A percentile compares a stretch with the other conserved stretches of the same genome.
phyloP scores from a whole-genome alignment of 768 basidiomycete species.

The Amanita phalloides region DNA sequence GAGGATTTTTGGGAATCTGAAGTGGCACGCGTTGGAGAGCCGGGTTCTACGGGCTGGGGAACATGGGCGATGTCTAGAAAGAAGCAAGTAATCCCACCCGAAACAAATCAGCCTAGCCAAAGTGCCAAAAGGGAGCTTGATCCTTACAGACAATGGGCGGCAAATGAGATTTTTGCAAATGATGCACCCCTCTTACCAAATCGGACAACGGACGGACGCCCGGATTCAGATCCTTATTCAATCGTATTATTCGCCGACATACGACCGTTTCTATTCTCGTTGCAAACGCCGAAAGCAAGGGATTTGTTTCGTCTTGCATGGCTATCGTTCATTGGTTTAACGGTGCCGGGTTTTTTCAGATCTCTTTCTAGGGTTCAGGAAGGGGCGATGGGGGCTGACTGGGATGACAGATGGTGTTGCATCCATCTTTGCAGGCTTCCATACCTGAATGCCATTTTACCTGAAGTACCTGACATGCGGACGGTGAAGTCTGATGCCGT shows the following conservation, averaged over 20 bases:
- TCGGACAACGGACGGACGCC: constrained; percentile 39
- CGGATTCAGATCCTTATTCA: constrained; percentile 57
- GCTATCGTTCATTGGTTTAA: constrained; percentile 62
- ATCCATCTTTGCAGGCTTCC: constrained; percentile 32
- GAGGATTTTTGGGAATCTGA: constrained; percentile 86
- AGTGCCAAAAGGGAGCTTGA: constrained; percentile 28
- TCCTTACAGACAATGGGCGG: constrained; percentile 60
- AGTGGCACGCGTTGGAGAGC: constrained; percentile 63
- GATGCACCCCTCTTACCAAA: constrained; percentile 31
- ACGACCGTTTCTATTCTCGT: constrained; percentile 39
- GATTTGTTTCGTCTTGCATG: constrained; percentile 54
- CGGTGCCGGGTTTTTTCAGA: constrained; percentile 52
- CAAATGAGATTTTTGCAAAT: constrained; percentile 44
- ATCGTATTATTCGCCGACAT: constrained; percentile 69
- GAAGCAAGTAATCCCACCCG: constrained; percentile 14
- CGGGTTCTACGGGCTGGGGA: constrained; percentile 56
- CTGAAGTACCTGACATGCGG: constrained; percentile 20
- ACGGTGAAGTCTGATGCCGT: constrained; percentile 44
- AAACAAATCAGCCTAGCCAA: neutral
- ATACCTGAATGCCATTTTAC: constrained; percentile 44
- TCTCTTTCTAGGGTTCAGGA: constrained; percentile 20
- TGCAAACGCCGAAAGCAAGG: constrained; percentile 35
- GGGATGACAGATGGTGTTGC: constrained; percentile 64
- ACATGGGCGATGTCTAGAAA: constrained; percentile 42
- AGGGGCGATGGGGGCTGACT: constrained; percentile 19